Percentiles rank a stretch among this genome's conserved stretches.
phyloP scores from a whole-genome alignment of 345 rosid genomes.

The Eutrema heterophyllum region DNA sequence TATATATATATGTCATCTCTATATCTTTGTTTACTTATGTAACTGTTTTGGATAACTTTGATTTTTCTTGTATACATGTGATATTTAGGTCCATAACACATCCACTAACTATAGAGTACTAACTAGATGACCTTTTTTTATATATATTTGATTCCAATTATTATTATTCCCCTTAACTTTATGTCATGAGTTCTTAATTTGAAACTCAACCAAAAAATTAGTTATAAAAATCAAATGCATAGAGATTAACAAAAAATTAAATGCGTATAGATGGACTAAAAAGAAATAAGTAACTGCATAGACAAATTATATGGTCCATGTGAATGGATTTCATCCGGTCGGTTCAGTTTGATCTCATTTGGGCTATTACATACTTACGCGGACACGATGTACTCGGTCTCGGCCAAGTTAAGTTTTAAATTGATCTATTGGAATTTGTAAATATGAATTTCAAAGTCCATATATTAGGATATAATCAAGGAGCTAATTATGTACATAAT shows the following conservation, averaged over 20 bases:
- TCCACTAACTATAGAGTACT: conserved; percentile 1
- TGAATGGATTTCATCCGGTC: conserved; percentile 30
- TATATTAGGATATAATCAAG: too few species aligned
- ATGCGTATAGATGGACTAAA: background rate
- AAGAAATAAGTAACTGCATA: background rate
- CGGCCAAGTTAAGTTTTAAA: background rate
- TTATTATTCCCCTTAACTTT: background rate
- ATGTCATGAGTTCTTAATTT: conserved; percentile 7
- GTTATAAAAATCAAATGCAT: conserved; percentile 2
- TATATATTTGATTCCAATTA: background rate
- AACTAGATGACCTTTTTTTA: background rate
- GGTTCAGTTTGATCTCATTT: conserved; percentile 9
- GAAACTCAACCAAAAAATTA: conserved; percentile 13
- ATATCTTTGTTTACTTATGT: background rate
- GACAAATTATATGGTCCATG: conserved; percentile 27
- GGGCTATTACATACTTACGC: background rate
- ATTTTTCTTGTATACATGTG: too few species aligned
- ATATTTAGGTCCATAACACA: conserved; percentile 4
- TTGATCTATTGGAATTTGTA: background rate
- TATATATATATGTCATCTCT: background rate
- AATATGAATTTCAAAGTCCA: background rate
- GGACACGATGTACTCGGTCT: background rate
- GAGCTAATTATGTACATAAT: too few species aligned
- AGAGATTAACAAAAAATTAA: conserved; percentile 16
- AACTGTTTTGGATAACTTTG: conserved; percentile 14